Base-by-base conservation (phyloP, 768 basidiomycete genomes). In the Coprinopsis sp. region DNA sequence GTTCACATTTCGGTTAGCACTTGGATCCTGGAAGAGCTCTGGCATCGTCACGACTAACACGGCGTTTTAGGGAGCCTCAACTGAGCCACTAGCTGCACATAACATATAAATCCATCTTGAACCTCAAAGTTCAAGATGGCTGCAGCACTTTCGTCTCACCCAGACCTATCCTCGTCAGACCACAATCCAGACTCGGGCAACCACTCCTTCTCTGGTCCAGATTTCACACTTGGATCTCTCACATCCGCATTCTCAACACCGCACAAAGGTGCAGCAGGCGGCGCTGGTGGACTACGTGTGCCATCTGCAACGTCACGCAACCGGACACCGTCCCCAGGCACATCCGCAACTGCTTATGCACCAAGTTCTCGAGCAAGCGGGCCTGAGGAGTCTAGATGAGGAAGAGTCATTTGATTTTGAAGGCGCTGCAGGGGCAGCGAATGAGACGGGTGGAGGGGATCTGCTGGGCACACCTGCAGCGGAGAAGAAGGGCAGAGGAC, bases 171-270 rank as follows among this genome's bases (percentile, higher is more conserved):
- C 13, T 27, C 37, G n/a, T 47, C 46, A 10, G 24, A 24, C 25
- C 46, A 21, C 6, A 27, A 33, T 41, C 27, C 28, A 29, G 25
- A 21, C 31, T 36, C 34, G n/a, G n/a, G n/a, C n/a, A n/a, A 21
- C 27, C 38, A 27, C 27, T 48, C 47, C 3, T 21, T 48, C 27
- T 76, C 67, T 10, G 65, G 77, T 30, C 77, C 75, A n/a, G 83
- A 84, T 54, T 63, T 84, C 27, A 82, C 82, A 6, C 67, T 84
- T 1, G 77, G 76, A 23, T 80, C 81, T 7, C 61, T 82, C 12
- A 65, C 64, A 22, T 77, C 77, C 6, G 73, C 68, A 6, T 72
- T 80, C 53, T 77, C 77, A 1, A 79, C 77, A 1, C 79, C 79
- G 19, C 72, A 67, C 1, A 58, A 72, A 51, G n/a, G n/a, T n/a